Conservation (phyloP, 2,329 filamentous ascomycete species). For the Kalmusia sp. region DNA sequence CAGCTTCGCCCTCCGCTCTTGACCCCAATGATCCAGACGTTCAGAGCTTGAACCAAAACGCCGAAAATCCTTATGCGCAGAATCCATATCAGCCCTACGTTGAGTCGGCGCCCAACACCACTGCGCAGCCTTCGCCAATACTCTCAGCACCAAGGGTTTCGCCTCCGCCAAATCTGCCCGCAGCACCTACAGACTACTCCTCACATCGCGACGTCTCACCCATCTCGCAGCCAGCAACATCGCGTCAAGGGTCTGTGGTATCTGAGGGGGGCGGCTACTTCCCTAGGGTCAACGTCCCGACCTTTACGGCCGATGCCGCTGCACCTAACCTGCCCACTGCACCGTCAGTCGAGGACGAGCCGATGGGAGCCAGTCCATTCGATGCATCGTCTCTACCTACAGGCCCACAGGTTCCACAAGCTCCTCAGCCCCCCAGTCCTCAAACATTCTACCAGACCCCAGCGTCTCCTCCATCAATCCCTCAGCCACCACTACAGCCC, state of each 20-base stretch:
- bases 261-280: conserved; percentile 64
- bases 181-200: conserved; percentile 39
- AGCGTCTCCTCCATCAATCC: conserved; percentile 46
- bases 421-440: conserved; percentile 30
- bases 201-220: conserved; percentile 62
- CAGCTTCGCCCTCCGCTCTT: conserved; percentile 52
- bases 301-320: conserved; percentile 49
- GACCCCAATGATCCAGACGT: conserved; percentile 72
- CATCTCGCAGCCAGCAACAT: conserved; percentile 53
- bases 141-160: conserved; percentile 53
- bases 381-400: conserved; percentile 25
- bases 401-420: conserved; percentile 29
- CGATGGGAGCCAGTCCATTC: conserved; percentile 29
- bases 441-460: conserved; percentile 42
- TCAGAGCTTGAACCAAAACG: conserved; percentile 55
- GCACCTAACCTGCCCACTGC: conserved; percentile 46
- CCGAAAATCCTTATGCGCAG: conserved; percentile 28
- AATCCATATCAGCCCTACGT: conserved; percentile 59
- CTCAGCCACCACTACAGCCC: conserved; percentile 27
- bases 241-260: conserved; percentile 55
- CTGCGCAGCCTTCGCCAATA: conserved; percentile 52
- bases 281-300: conserved; percentile 55
- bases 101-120: conserved; percentile 66
- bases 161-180: conserved; percentile 42
- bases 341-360: conserved; percentile 37